These are phyloP conservation scores for Populus tomentosa DNA, from an alignment of 441 rosid species.

Conservation along the genomic window DNA sequence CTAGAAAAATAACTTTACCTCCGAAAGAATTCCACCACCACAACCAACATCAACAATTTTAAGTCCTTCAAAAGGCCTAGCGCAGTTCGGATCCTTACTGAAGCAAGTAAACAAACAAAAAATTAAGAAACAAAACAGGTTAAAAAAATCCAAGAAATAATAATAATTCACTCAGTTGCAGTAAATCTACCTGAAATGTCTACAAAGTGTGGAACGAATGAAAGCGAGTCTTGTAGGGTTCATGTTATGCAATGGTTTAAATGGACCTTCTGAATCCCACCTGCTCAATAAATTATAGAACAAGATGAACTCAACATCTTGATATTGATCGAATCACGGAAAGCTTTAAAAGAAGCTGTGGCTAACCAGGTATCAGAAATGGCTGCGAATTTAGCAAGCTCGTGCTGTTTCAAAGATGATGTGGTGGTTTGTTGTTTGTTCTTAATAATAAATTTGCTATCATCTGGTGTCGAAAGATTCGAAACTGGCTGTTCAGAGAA, in stretches of 20 bases:
- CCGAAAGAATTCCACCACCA: conserved; percentile 95
- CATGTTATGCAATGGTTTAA: conserved; percentile 77
- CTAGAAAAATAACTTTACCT: conserved; percentile 38
- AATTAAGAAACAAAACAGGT: conserved; percentile 1
- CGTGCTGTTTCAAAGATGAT: conserved; percentile 63
- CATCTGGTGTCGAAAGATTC: background rate
- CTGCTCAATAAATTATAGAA: conserved; percentile 23
- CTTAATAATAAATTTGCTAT: conserved; percentile 1
- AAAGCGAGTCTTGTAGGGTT: conserved; percentile 89
- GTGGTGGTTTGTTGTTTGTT: conserved; percentile 12
- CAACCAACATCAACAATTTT: conserved; percentile 79
- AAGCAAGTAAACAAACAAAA: conserved; percentile 3
- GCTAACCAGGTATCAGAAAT: conserved; percentile 81
- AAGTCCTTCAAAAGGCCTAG: conserved; percentile 86
- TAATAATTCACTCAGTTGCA: background rate
- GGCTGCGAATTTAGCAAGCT: conserved; percentile 83
- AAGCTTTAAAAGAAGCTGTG: background rate
- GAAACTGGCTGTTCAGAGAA: conserved; percentile 6
- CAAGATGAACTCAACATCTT: background rate
- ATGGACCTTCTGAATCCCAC: conserved; percentile 95
- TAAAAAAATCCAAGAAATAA: background rate
- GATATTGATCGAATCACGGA: too few relatives aligned
- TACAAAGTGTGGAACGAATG: conserved; percentile 79
- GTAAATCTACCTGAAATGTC: conserved; percentile 60
- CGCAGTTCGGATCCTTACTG: conserved; percentile 68